These are phyloP conservation scores for Hippophae rhamnoides DNA, from an alignment of 306 rosid genomes.

Conservation along the genomic window DNA sequence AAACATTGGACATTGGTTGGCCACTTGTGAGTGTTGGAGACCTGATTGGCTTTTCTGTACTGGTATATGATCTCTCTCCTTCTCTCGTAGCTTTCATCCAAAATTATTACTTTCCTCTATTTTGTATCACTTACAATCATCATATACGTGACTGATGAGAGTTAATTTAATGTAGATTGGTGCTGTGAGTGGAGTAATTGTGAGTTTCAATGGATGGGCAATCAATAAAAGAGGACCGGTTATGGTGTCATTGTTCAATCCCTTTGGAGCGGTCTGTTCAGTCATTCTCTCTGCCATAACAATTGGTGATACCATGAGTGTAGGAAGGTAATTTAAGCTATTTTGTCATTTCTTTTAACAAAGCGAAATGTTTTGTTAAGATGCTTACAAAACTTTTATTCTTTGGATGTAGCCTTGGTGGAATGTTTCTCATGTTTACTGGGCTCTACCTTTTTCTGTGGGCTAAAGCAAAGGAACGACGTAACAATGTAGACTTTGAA, in stretches of 20 bases:
- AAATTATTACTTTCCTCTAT: no score
- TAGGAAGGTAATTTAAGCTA: constrained; percentile 49
- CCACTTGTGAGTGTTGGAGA: constrained; percentile 26
- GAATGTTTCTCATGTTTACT: constrained; percentile 68
- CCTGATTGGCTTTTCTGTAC: constrained; percentile 35
- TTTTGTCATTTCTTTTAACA: neutral
- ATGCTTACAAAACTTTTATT: constrained; percentile 2
- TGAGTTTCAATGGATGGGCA: constrained; percentile 84
- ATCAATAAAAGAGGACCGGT: constrained; percentile 86
- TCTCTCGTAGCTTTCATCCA: neutral
- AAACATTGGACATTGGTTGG: constrained; percentile 28
- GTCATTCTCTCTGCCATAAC: constrained; percentile 46
- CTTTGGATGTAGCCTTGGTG: constrained; percentile 41
- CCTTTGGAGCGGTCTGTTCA: constrained; percentile 65
- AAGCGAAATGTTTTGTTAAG: neutral
- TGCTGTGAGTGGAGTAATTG: constrained; percentile 46
- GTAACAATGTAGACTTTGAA: constrained; percentile 20
- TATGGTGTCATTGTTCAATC: constrained; percentile 70
- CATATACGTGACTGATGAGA: no score
- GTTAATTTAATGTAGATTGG: constrained; percentile 38
- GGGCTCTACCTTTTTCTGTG: constrained; percentile 86
- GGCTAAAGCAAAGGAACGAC: constrained; percentile 76
- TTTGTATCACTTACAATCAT: no score
- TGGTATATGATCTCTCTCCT: constrained; percentile 33
- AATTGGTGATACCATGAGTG: constrained; percentile 38